Evolutionary conservation across 2,329 filamentous ascomycete species (phyloP), one percentile per base, ranked within the genome.

Genomic region (Metarhizium humberi): DNA sequence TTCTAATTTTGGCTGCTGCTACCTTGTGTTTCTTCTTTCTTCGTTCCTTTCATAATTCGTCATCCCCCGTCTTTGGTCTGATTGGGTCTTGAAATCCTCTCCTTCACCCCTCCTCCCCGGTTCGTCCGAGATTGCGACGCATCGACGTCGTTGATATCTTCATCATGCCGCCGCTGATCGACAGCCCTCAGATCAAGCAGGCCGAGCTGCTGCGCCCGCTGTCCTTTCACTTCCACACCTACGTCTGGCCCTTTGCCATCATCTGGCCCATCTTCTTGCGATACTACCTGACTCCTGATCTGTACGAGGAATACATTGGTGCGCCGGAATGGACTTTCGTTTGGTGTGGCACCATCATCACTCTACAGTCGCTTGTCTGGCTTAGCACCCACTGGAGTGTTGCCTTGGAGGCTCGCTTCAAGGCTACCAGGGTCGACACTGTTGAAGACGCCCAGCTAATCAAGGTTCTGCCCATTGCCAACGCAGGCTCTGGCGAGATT

Each of bases 311-410:
- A 68, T 86, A 97, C 75, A 95, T 99, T 61, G 84, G 88, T 64
- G 92, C 87, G n/a, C 85, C 88, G 63, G 94, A 99, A 78, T 99
- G 94, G 92, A 97, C 95, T 1, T 95, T 96, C 69, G 90, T 99
- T 59, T 99, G 90, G 85, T 82, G 87, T 61, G 92, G 88, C 65
- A 80, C 84, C 62, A 96, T 99, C 68, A 79, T 95, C 69, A 96
- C 92, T 11, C 67, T 87, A 55, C 95, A 99, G 76, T 85, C 89
- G 60, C 80, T 99, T 60, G 75, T 91, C 63, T 99, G 94, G 92
- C 80, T 99, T 59, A 92, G 88, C 75, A 99, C 94, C 50, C 90
- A 97, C 75, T 99, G 94, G 94, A 97, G 90, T 67, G 90, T 99
- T 69, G 86, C 92, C 67, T 76, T 97, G 60, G 83, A 85, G 66